These are phyloP conservation scores for Podila clonocystis DNA, from an alignment of 192 early-diverging fungal genomes.

Conservation along the genomic window DNA sequence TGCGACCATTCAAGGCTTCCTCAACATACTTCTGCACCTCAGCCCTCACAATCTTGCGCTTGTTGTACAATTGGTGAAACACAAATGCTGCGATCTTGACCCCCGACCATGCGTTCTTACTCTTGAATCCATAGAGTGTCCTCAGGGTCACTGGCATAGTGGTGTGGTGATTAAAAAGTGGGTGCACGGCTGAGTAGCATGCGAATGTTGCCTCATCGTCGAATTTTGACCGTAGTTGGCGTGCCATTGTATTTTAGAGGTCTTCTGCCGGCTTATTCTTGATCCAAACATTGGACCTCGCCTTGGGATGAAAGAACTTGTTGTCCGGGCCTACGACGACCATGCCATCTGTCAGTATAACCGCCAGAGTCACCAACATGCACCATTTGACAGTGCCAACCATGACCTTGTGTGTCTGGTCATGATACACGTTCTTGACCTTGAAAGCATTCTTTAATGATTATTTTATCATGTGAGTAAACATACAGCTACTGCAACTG, in stretches of 20 bases:
- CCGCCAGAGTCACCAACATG: conserved; percentile 12
- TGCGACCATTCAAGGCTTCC: conserved; percentile 1
- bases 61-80: conserved; percentile 20
- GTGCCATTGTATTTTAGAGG: conserved; percentile 14
- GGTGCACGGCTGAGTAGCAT: conserved; percentile 9
- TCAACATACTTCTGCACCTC: background rate
- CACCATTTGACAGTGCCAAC: conserved; percentile 17
- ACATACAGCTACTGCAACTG: no score
- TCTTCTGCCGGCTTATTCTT: conserved; percentile 7
- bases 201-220: conserved; percentile 11
- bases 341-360: conserved; percentile 14
- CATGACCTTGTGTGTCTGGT: conserved; percentile 23
- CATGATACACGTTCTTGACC: conserved; percentile 19
- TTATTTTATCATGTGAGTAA: no score
- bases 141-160: conserved; percentile 22
- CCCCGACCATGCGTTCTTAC: conserved; percentile 22
- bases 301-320: conserved; percentile 12
- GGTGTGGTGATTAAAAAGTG: conserved; percentile 14
- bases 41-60: conserved; percentile 14
- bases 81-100: conserved; percentile 29
- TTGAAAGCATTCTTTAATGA: conserved; percentile 17
- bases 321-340: conserved; percentile 18
- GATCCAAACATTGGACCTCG: conserved; percentile 12
- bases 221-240: conserved; percentile 18
- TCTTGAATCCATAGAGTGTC: conserved; percentile 32